Evolutionary conservation across 2,329 filamentous ascomycete genomes (phyloP), one percentile per base, ranked within the genome.

Genomic region (Colletotrichum brevisporum): DNA sequence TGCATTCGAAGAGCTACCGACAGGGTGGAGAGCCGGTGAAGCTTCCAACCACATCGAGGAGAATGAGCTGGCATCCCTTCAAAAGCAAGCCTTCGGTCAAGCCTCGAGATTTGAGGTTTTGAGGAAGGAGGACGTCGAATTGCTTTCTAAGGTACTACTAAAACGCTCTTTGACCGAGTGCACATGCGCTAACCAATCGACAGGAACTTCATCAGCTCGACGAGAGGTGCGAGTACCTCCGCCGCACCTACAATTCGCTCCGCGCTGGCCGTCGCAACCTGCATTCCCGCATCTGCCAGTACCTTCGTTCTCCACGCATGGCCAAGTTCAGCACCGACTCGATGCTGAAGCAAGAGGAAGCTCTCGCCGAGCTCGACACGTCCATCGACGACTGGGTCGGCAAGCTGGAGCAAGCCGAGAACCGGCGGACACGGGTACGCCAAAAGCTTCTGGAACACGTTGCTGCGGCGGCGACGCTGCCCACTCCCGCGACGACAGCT

Each of bases 361-460:
- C 92, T 1, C 84, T 95, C 12, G 89, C 90, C 1, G 92, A 94
- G 77, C 86, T 95, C 6, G 92, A 95, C 76, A 83, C 86, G 16
- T 92, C 91, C 3, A 95, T 95, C 71, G 93, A 95, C 74, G 92
- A 94, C 76, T 95, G 93, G 91, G 89, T 93, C 56, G 85, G 82
- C 73, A 95, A 95, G 81, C 86, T 95, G n/a, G 93, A 95, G 76
- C 88, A 91, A 71, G 91, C 92, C 10, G 93, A 95, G 78, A 94
- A 94, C 76, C 86, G 93, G 75, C 89, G 92, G 48, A 91, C 90
- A 16, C 86, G 91, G 6, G 89, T 95, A 52, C 88, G 92, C 45
- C 92, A 95, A 77, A 95, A 94, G 83, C 83, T 95, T 13, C 86
- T 95, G 4, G 92, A 95, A 79, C 93, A 95, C 75, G 90, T 95